Base-by-base conservation (phyloP, 441 rosid species). In the Metrosideros polymorpha region DNA sequence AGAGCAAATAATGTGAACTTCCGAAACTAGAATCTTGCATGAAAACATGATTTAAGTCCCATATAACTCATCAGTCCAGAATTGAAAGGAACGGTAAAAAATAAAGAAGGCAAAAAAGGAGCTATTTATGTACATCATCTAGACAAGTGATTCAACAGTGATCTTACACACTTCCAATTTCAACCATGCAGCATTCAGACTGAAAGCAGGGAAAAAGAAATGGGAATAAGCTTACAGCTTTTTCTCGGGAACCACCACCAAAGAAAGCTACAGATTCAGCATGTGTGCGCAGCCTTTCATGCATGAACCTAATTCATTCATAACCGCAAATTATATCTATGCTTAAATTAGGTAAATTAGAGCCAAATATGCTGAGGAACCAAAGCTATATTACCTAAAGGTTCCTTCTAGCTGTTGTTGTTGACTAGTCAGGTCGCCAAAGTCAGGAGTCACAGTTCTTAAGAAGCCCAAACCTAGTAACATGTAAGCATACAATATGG, bases 211-310 rank as follows among this genome's bases (percentile, higher is more conserved):
- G 29, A 35, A 35, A 85, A 75, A 66, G 79, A 12, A 52, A 82
- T 75, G 50, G 79, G 45, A 90, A 87, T 87, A 83, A 82, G 89
- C 98, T 98, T 94, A 98, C 99, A 92, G 94, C 92, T 93, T 94
- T 97, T 93, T 98, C 99, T 89, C 99, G 94, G 86, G 97, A 94
- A 89, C 99, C 99, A 85, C 99, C 99, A 87, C 99, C 99, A 92
- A 98, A 98, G 94, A 98, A 98, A 84, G 99, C 99, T 87, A 98
- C 93, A 84, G 99, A 98, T 89, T 98, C 99, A 35, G 99, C 99
- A 94, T 98, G 99, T 22, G 97, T 93, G 82, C 97, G 93, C 90
- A 98, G 89, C 88, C 99, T 94, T 92, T 98, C 99, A 89, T 97
- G 99, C 99, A 97, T 97, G 94, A 98, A 98, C 95, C 99, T 98